Evolutionary conservation across 108 stramenopile genomes (phyloP).

Genomic region (Aureococcus anophagefferens): DNA sequence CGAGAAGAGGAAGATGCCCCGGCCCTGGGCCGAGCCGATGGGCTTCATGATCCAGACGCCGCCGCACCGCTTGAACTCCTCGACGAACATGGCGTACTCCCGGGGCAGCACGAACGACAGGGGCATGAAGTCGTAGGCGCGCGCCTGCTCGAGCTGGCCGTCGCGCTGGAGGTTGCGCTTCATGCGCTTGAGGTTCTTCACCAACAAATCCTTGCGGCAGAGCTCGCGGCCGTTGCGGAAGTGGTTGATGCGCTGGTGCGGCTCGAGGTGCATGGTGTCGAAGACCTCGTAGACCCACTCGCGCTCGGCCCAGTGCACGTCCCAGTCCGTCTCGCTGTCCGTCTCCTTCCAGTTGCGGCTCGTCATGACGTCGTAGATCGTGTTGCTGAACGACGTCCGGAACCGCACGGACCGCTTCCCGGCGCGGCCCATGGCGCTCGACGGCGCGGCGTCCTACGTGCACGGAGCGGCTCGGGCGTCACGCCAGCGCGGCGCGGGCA

Average conservation of each 20-base stretch:
- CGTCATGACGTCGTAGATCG: conserved; percentile 24
- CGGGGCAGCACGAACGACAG: conserved; percentile 39
- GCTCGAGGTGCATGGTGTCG: conserved; percentile 31
- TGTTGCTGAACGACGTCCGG: conserved; percentile 17
- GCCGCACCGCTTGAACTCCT: conserved; percentile 38
- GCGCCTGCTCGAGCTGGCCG: conserved; percentile 11
- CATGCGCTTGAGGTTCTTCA: conserved; percentile 38
- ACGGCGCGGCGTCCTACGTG: too few relatives aligned
- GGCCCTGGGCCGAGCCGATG: conserved; percentile 50
- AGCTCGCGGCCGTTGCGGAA: conserved; percentile 43
- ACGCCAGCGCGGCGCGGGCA: too few relatives aligned
- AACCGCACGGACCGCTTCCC: too few relatives aligned
- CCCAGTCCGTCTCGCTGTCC: conserved; percentile 27
- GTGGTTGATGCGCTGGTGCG: conserved; percentile 42
- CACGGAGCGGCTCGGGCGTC: too few relatives aligned
- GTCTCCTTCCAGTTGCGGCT: conserved; percentile 29
- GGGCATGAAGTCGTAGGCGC: conserved; percentile 33
- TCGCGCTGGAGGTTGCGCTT: conserved; percentile 28
- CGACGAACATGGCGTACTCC: conserved; percentile 46
- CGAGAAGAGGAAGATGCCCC: conserved; percentile 51
- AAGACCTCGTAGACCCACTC: conserved; percentile 32
- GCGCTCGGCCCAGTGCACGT: conserved; percentile 34
- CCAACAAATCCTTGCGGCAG: conserved; percentile 29
- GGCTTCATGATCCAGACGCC: conserved; percentile 63
- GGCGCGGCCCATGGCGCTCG: too few relatives aligned